phyloP scores from a whole-genome alignment of 306 rosid species.

The Carpinus viminea region DNA sequence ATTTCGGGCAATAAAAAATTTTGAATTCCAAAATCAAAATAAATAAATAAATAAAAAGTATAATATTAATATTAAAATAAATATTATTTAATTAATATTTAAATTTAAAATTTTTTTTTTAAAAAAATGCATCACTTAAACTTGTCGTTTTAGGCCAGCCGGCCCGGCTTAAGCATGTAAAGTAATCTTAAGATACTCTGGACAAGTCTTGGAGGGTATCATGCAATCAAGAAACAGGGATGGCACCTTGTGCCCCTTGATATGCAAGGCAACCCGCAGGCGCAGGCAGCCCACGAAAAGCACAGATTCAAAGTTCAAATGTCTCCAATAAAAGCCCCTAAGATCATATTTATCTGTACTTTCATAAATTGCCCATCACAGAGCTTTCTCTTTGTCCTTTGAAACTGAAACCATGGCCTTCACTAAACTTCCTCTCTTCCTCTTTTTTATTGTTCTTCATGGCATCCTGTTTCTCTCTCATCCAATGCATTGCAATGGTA shows the following conservation, averaged over 20 bases:
- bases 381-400: not conserved
- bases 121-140: too few relatives aligned
- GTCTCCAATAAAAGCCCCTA: not conserved
- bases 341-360: not conserved
- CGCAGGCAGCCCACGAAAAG: constrained; percentile 3
- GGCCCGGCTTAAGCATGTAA: too few relatives aligned
- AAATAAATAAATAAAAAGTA: too few relatives aligned
- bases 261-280: constrained; percentile 1
- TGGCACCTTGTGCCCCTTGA: not conserved
- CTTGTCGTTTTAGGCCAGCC: too few relatives aligned
- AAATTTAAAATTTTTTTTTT: too few relatives aligned
- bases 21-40: too few relatives aligned
- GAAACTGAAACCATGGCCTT: constrained; percentile 13
- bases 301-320: constrained; percentile 16
- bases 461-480: constrained; percentile 6
- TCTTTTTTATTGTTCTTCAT: constrained; percentile 10
- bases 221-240: not conserved
- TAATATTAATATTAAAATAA: too few relatives aligned
- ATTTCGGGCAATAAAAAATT: too few relatives aligned
- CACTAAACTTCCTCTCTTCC: constrained; percentile 4
- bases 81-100: too few relatives aligned
- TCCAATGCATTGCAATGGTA: constrained; percentile 19
- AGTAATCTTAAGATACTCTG: too few relatives aligned
- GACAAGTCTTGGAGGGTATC: too few relatives aligned
- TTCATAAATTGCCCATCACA: not conserved